phyloP scores from a whole-genome alignment of 2,329 filamentous ascomycete species.

The Orbilia oligospora region DNA sequence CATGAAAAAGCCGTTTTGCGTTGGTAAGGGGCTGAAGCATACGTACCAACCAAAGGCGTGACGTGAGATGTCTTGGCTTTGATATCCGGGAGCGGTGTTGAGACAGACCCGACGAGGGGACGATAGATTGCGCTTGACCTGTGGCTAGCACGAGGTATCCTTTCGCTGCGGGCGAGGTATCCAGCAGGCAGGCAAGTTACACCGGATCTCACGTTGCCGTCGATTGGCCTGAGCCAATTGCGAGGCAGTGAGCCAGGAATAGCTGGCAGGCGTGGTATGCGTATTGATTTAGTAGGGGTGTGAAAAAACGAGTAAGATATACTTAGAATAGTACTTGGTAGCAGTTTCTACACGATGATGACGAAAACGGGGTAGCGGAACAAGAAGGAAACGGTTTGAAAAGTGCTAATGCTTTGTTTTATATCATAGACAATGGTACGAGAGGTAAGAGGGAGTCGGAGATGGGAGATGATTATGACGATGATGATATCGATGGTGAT shows the following conservation, averaged over 20 bases:
- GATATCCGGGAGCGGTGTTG: slow-evolving; percentile 16
- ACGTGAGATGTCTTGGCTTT: slow-evolving; percentile 36
- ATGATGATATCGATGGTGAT: slow-evolving; percentile 3
- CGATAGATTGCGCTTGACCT: slow-evolving; percentile 3
- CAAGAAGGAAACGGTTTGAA: slow-evolving; percentile 22
- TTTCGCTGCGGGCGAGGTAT: background rate
- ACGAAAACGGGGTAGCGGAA: slow-evolving; percentile 22
- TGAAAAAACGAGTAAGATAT: slow-evolving; percentile 40
- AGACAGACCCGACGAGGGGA: background rate
- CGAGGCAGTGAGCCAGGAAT: slow-evolving; percentile 49
- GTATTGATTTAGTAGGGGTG: slow-evolving; percentile 35
- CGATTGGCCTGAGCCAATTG: slow-evolving; percentile 37
- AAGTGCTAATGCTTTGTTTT: slow-evolving; percentile 5
- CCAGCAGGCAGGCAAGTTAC: slow-evolving; percentile 31
- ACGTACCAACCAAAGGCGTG: slow-evolving; percentile 23
- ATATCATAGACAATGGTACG: slow-evolving; percentile 21
- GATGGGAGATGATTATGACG: no score
- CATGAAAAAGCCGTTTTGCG: slow-evolving; percentile 22
- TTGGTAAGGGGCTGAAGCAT: slow-evolving; percentile 30
- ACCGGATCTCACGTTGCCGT: slow-evolving; percentile 31
- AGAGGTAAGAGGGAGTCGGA: slow-evolving; percentile 16
- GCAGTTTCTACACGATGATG: slow-evolving; percentile 15
- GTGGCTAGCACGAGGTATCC: slow-evolving; percentile 11
- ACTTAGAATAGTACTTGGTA: background rate
- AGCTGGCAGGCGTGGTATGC: slow-evolving; percentile 33